Evolutionary conservation across 1,139 yeast genomes (phyloP).

Genomic region (Magnusiomyces suaveolens): DNA sequence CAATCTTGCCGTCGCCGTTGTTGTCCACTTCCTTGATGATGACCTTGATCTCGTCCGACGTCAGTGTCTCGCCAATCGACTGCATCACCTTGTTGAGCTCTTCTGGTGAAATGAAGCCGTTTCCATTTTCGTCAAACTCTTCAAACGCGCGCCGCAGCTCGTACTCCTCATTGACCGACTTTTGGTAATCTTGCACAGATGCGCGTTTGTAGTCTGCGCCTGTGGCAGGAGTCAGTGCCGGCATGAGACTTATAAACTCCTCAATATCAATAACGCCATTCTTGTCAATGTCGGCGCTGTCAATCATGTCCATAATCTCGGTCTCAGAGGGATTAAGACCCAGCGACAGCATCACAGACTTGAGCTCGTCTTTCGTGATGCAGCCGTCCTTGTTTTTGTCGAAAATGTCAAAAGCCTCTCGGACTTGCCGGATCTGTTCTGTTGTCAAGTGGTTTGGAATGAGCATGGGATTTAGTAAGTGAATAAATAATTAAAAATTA

Average conservation of each 20-base stretch:
- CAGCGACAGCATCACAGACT: slow-evolving; percentile 95
- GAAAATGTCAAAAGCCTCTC: slow-evolving; percentile 87
- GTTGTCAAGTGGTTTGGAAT: not conserved
- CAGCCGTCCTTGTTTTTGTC: slow-evolving; percentile 96
- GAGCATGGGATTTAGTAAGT: too few species aligned
- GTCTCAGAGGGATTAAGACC: slow-evolving; percentile 96
- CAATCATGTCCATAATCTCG: slow-evolving; percentile 91
- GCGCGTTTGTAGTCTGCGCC: too few species aligned
- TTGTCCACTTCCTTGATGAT: slow-evolving; percentile 92
- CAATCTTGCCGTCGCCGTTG: slow-evolving; percentile 82
- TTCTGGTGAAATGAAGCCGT: slow-evolving; percentile 91
- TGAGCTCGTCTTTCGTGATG: slow-evolving; percentile 89
- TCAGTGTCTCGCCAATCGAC: slow-evolving; percentile 89
- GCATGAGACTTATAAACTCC: slow-evolving; percentile 62
- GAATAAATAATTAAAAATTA: too few species aligned
- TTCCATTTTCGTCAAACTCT: slow-evolving; percentile 79
- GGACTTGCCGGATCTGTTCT: slow-evolving; percentile 12
- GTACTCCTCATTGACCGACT: too few species aligned
- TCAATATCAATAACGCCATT: slow-evolving; percentile 41
- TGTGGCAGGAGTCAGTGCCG: too few species aligned
- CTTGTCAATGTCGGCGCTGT: slow-evolving; percentile 67
- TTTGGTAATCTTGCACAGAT: too few species aligned
- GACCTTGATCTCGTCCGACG: slow-evolving; percentile 93
- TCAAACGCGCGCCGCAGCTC: slow-evolving; percentile 96
- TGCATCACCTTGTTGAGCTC: slow-evolving; percentile 94